Evolutionary conservation across 139 green algal species (phyloP), one percentile per base, ranked within the genome.

Genomic region (Chlamydomonas applanata): DNA sequence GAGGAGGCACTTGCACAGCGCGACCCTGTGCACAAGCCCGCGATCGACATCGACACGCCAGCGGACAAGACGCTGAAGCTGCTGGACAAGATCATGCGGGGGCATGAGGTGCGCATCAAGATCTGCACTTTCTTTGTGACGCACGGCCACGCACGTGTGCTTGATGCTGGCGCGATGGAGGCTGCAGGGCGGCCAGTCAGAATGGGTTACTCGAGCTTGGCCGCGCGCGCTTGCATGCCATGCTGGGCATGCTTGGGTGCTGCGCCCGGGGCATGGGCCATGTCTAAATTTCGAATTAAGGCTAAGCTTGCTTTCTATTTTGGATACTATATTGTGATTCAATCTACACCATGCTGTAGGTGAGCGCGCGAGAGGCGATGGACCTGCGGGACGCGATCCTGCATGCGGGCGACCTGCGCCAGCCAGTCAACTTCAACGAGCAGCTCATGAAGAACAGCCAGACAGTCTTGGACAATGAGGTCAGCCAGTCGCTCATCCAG

Each of bases 1-100:
- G 80, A 83, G 65, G 82, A 81, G 59, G 82, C 77, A 9, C 36
- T 86, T 34, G 76, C 81, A 27, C 81, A 83, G 75, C 72, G 76
- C 1, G 73, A 83, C 62, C 74, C 63, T 4, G 57, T 78, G 27
- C 79, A 89, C 73, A 79, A 84, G 68, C 75, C 78, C 25, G 81
- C 77, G 1, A 89, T 91, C 30, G 82, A 88, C 70, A 86, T 85
- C 60, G 81, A 88, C 71, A 89, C 81, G 22, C 81, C 85, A 14
- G 82, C 85, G 29, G 81, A 91, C 33, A 89, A 87, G 74, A 88
- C 86, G n/a, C 65, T 91, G 27, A 86, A 89, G 77, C 79, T 91
- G 64, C 77, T 91, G 24, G 83, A 91, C 46, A 85, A 79, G 36
- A 65, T 91, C 61, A 83, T 91, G 76, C 72, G 77, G 16, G 86